Conservation (phyloP, 306 rosid genomes). For the Quercus alba region DNA sequence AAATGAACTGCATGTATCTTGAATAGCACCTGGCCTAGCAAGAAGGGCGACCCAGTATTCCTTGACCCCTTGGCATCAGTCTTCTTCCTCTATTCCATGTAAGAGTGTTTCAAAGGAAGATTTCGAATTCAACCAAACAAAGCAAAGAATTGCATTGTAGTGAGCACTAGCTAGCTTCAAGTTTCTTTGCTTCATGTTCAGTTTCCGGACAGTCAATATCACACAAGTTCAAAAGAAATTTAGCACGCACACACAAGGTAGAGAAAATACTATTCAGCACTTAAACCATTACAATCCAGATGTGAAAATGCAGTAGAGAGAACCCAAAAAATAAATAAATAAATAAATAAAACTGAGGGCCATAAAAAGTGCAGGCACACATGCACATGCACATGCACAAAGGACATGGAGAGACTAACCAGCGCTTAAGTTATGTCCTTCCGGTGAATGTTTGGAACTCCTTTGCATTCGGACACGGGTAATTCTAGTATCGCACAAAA, state of each 20-base stretch:
- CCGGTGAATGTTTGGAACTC: neutral
- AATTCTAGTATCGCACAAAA: too few species aligned
- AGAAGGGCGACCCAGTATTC: too few species aligned
- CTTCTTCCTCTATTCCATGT: neutral
- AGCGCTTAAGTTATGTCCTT: neutral
- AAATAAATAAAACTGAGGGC: neutral
- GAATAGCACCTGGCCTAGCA: too few species aligned
- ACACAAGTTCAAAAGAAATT: neutral
- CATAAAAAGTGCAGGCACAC: neutral
- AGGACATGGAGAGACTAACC: neutral
- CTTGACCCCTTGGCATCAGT: too few species aligned
- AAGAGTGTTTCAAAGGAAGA: neutral
- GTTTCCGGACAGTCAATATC: slow-evolving; percentile 45
- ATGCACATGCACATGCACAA: neutral
- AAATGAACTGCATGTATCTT: too few species aligned
- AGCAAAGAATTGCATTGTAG: slow-evolving; percentile 24
- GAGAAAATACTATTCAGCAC: neutral
- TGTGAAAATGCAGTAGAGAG: neutral
- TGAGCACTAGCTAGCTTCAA: slow-evolving; percentile 62
- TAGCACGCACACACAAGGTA: neutral
- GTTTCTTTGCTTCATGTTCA: slow-evolving; percentile 65
- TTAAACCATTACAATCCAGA: neutral
- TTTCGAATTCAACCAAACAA: neutral
- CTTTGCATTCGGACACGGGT: neutral
- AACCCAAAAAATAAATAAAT: neutral